Base-by-base conservation (phyloP, 768 basidiomycete species). In the Leccinum truebloodii region DNA sequence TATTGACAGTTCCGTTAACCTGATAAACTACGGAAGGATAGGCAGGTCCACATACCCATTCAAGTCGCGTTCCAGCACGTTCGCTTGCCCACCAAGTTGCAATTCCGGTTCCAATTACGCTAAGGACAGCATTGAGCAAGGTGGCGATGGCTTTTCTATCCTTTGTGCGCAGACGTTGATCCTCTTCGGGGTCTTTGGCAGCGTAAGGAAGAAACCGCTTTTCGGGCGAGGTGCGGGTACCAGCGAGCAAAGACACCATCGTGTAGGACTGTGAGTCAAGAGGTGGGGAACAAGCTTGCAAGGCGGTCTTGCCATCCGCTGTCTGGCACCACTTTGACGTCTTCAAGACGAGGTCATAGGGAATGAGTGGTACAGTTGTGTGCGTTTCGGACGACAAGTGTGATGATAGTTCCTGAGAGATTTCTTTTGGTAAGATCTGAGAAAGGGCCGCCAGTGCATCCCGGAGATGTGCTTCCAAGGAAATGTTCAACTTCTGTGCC, bases 201-300 rank as follows among this genome's bases (percentile, higher is more conserved):
- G 68, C 59, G 65, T 85, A 83, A 9, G 75, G 64, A 34, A 86
- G 86, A 61, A 91, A 89, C 37, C 80, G 85, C 57, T 88, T 83
- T 59, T 89, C 85, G 22, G 92, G 92, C 6, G 90, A 90, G n/a
- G 91, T 87, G 49, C 80, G 83, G 6, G 87, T 81, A 39, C 92
- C 92, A 16, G 92, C 90, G 6, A 94, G 83, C 37, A 94, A 77
- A 20, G 90, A 76, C 41, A 92, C 76, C 85, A 91, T 92, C 6
- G 80, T 76, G 70, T 90, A 93, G 14, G 81, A 77, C 22, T 75
- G 74, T 5, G 84, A 76, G 59, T 85, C 74, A 52, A 92, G 76
- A 2, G 78, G 72, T 10, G 79, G 79, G 6, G 76, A 75, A 37
- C 61, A 70, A 66, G 55, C 84, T 76, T 53, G 71, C 65, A 84